Conservation (phyloP, 306 rosid genomes). For the Coriaria nepalensis region DNA sequence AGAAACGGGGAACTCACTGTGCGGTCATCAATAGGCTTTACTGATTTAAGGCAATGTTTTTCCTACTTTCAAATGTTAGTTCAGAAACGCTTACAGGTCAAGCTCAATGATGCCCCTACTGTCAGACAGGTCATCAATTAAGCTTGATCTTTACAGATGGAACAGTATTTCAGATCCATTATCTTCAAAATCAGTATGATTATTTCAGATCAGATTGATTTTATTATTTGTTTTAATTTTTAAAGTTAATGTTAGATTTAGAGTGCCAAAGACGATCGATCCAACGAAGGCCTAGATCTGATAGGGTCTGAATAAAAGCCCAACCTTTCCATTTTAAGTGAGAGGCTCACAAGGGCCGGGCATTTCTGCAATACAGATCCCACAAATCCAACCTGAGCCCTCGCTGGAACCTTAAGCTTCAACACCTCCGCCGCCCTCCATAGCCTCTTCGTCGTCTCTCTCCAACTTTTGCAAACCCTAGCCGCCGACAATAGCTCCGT, state of each 20-base stretch:
- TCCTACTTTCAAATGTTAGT: too few species aligned
- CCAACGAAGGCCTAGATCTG: slow-evolving; percentile 28
- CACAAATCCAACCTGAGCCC: slow-evolving; percentile 61
- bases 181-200: background rate
- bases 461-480: slow-evolving; percentile 75
- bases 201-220: slow-evolving; percentile 3
- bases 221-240: slow-evolving; percentile 8
- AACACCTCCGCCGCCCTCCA: slow-evolving; percentile 86
- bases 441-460: slow-evolving; percentile 47
- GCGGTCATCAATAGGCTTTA: too few species aligned
- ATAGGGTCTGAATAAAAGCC: slow-evolving; percentile 13
- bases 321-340: slow-evolving; percentile 84
- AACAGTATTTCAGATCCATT: slow-evolving; percentile 7
- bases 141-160: slow-evolving; percentile 16
- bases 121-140: background rate
- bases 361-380: slow-evolving; percentile 81
- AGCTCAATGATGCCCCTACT: too few species aligned
- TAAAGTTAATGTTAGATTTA: background rate
- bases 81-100: slow-evolving; percentile 3
- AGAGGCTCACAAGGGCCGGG: slow-evolving; percentile 58
- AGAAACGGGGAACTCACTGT: too few species aligned
- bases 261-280: slow-evolving; percentile 4
- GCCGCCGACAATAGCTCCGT: slow-evolving; percentile 62
- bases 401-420: slow-evolving; percentile 56
- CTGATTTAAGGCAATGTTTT: too few species aligned